Conservation (phyloP, 2,329 filamentous ascomycete genomes). For the Hawksworthiomyces lignivorus region DNA sequence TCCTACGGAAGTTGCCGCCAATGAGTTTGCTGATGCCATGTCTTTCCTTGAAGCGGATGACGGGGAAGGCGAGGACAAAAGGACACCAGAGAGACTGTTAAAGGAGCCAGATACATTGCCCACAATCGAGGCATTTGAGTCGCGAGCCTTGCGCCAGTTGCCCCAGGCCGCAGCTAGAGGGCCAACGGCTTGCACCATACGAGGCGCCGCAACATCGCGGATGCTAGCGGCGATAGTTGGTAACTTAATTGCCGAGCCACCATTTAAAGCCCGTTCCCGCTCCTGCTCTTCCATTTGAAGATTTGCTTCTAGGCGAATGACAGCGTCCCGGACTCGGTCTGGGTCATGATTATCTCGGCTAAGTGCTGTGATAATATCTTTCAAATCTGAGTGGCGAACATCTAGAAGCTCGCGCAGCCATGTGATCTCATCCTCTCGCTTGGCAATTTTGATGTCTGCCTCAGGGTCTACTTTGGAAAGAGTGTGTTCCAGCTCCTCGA, state of each 20-base stretch:
- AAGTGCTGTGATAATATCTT: conserved; percentile 80
- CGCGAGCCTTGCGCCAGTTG: conserved; percentile 74
- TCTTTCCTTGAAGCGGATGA: background rate
- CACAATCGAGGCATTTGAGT: conserved; percentile 24
- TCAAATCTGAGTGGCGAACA: conserved; percentile 82
- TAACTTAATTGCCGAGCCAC: conserved; percentile 57
- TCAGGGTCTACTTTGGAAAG: conserved; percentile 65
- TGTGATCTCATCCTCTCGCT: conserved; percentile 86
- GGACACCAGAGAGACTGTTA: conserved; percentile 38
- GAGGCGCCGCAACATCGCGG: conserved; percentile 68
- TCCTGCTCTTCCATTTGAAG: conserved; percentile 98
- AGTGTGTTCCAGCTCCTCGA: conserved; percentile 76
- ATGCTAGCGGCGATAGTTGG: conserved; percentile 63
- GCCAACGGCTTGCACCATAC: conserved; percentile 74
- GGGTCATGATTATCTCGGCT: conserved; percentile 69
- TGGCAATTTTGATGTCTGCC: conserved; percentile 72
- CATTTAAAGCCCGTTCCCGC: conserved; percentile 74
- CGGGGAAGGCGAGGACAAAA: conserved; percentile 31
- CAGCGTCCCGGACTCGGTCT: conserved; percentile 75
- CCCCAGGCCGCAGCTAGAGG: conserved; percentile 86
- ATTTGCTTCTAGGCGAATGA: conserved; percentile 87
- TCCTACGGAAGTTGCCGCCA: too few relatives aligned
- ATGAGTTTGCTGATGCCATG: too few relatives aligned
- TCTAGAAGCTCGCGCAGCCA: conserved; percentile 92
- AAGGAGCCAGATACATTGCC: conserved; percentile 22